A percentile compares a stretch with the other conserved stretches of the same genome.
Evolutionary conservation across 495 filamentous ascomycete species (phyloP).

Genomic region (Bathelium albidoporum): DNA sequence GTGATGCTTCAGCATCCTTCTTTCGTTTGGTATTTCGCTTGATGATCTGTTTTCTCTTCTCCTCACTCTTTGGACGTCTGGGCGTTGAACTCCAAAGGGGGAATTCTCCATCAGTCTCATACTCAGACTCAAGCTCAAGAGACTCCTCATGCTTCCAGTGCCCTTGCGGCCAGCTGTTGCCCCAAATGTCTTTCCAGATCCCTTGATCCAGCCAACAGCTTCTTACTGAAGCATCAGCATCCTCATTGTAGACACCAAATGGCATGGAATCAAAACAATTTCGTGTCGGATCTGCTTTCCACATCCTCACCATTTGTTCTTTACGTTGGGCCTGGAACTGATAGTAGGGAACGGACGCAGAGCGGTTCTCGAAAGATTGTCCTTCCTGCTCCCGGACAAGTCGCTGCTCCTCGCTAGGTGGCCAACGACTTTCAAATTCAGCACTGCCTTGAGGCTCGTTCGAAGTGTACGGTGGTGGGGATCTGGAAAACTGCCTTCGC

Average conservation of each 20-base stretch:
- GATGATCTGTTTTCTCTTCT: background rate
- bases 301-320: background rate
- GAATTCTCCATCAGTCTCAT: background rate
- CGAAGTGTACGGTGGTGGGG: background rate
- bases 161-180: background rate
- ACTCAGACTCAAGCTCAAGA: background rate
- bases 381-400: background rate
- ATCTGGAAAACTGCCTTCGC: background rate
- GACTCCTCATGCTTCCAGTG: slow-evolving; percentile 16
- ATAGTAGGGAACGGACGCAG: background rate
- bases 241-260: background rate
- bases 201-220: slow-evolving; percentile 14
- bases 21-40: background rate
- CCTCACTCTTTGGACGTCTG: slow-evolving; percentile 3
- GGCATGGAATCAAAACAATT: background rate
- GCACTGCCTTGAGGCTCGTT: background rate
- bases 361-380: background rate
- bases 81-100: background rate
- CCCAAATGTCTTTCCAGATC: slow-evolving; percentile 16
- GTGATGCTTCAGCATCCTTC: slow-evolving; percentile 13
- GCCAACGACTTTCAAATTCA: background rate
- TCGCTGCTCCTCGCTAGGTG: background rate
- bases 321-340: background rate
- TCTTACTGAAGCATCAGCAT: slow-evolving; percentile 1
- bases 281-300: background rate